Evolutionary conservation across 441 rosid genomes (phyloP).

Genomic region (Jatropha podagrica): DNA sequence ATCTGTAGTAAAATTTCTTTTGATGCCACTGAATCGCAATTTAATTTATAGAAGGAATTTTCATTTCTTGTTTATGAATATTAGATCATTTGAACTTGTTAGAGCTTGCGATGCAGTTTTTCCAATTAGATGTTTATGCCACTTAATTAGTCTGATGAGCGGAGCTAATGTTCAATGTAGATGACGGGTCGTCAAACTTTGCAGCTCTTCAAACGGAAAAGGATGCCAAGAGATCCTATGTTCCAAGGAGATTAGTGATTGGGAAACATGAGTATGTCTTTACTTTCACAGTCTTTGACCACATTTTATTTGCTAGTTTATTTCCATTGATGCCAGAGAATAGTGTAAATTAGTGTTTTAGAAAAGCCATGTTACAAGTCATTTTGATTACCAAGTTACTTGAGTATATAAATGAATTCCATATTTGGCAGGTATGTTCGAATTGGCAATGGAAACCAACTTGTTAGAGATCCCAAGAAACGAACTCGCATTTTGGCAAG

Average conservation of each 20-base stretch:
- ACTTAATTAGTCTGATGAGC: slow-evolving; percentile 13
- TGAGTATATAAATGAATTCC: background rate
- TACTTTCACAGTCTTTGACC: slow-evolving; percentile 10
- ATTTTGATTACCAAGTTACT: background rate
- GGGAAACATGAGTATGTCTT: slow-evolving; percentile 85
- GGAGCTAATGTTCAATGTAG: slow-evolving; percentile 36
- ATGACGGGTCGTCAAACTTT: slow-evolving; percentile 49
- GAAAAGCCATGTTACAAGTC: background rate
- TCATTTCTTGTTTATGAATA: background rate
- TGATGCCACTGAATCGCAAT: background rate
- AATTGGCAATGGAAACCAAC: slow-evolving; percentile 95
- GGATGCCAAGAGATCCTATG: slow-evolving; percentile 56
- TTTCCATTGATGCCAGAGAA: background rate
- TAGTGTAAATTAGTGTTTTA: background rate
- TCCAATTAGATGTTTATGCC: background rate
- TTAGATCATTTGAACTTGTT: background rate
- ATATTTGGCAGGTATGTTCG: slow-evolving; percentile 76
- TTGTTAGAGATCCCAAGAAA: slow-evolving; percentile 93
- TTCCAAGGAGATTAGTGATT: slow-evolving; percentile 87
- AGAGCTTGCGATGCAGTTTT: background rate
- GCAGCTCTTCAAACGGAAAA: slow-evolving; percentile 37
- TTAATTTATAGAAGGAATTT: background rate
- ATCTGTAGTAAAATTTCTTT: background rate
- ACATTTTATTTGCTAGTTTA: background rate
- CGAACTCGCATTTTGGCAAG: slow-evolving; percentile 87